Evolutionary conservation across 116 monocot genomes (phyloP), one percentile per base, ranked within the genome.

Genomic region (Papilionanthe hybrid): DNA sequence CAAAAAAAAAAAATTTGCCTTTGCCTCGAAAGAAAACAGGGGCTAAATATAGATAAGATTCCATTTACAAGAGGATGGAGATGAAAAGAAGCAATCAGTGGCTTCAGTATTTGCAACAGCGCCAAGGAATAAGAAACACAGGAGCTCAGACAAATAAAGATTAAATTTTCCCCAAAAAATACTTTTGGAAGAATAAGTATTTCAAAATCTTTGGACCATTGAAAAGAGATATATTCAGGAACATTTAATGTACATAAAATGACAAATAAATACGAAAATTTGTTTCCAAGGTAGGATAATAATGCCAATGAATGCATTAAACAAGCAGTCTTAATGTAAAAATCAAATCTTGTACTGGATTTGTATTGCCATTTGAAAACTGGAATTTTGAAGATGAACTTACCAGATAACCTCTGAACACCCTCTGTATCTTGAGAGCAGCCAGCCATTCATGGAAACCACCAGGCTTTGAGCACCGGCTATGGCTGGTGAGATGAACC

Each of bases 371-470:
- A 71, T 71, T 15, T 75, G 9, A 22, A 27, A 19, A 45, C 32
- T 10, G 11, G 13, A 6, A 28, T 67, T 3, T 25, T 28, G 53
- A 80, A 42, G 19, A 56, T 1, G 42, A 55, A 55, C 27, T 80
- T 82, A 92, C 94, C 88, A 94, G 83, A 84, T 82, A 86, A 20
- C 86, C 94, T 58, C 94, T 83, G 69, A 94, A 94, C 4, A 82
- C 87, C 0, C 87, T 87, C 80, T 94, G 94, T 72, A 94, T 94
- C 87, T 89, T 90, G 30, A 85, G 78, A 18, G 94, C 90, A 0
- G 92, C 92, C 72, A 50, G 25, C 41, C 81, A 68, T 71, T 81
- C 84, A 47, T 25, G 32, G 29, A 22, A 71, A 23, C 78, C 42
- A 1, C 87, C 81, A 19, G 10, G 44, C 73, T 43, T 73, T 28